Base-by-base conservation (phyloP, 495 filamentous ascomycete species). In the Aspergillus conjunctus region DNA sequence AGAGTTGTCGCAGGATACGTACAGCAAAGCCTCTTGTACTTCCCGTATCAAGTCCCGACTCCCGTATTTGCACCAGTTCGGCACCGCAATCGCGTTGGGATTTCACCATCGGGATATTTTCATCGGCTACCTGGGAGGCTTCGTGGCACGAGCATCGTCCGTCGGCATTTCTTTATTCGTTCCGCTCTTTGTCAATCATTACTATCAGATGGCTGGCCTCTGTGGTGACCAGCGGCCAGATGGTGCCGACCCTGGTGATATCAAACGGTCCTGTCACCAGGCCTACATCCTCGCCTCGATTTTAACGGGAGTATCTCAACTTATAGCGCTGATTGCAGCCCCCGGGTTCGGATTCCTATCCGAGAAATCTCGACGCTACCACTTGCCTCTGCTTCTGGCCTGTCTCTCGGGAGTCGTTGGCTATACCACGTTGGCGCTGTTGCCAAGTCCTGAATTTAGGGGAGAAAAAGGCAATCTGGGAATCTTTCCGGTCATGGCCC, bases 101-200 rank as follows among this genome's bases (percentile, higher is more conserved):
- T 84, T 90, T 62, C 85, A 77, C 20, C 88, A 93, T 68, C 77
- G 82, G 22, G 83, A 87, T 51, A 93, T 99, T 67, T 86, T 87
- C 41, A 81, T 98, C 0, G 91, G 90, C 17, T 99, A 98, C 66
- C 75, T 97, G 0, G 94, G 93, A 57, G 93, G 93, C 15, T 97
- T 99, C 63, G 93, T 98, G 1, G 94, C 95, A 5, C 87, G 94
- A 52, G 91, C 94, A 11, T 96, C 91, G n/a, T 96, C 92, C 0
- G 93, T 99, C 44, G 93, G 88, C 11, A 96, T 98, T 55, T 93
- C 91, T 1, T 79, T 97, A 9, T 99, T 97, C 76, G 87, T 99
- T 51, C 95, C 94, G 6, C 81, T 99, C 5, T 93, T 87, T 61
- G 85, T 96, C 59, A 97, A 99, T 67, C 81, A 87, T 41, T 97